Evolutionary conservation across 306 rosid genomes (phyloP).

Genomic region (Cicer arietinum): DNA sequence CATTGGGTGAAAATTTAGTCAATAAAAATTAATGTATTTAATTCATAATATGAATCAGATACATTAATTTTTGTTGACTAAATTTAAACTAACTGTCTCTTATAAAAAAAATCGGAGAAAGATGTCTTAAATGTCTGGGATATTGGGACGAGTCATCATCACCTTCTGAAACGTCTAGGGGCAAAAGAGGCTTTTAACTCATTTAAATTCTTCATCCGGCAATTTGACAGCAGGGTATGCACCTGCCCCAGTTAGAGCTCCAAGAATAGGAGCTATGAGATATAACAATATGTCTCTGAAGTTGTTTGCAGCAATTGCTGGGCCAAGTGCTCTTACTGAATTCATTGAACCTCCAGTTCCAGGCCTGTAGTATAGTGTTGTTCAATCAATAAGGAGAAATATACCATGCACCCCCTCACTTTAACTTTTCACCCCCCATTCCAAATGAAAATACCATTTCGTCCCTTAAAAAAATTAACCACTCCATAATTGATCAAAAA

Average conservation of each 20-base stretch:
- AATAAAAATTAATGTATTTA: too few relatives aligned
- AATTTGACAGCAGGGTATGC: slow-evolving; percentile 70
- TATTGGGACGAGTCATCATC: slow-evolving; percentile 3
- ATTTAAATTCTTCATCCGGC: slow-evolving; percentile 56
- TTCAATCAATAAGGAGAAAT: too few relatives aligned
- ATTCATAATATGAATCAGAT: too few relatives aligned
- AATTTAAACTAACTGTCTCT: too few relatives aligned
- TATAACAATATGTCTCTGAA: slow-evolving; percentile 80
- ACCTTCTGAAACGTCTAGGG: slow-evolving; percentile 66
- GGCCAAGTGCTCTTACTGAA: slow-evolving; percentile 86
- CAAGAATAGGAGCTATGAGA: slow-evolving; percentile 79
- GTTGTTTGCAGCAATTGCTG: slow-evolving; percentile 82
- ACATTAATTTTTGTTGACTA: too few relatives aligned
- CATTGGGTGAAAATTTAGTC: too few relatives aligned
- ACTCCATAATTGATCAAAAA: too few relatives aligned
- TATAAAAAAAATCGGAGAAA: too few relatives aligned
- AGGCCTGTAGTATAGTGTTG: slow-evolving; percentile 52
- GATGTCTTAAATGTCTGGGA: background rate
- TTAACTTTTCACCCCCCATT: too few relatives aligned
- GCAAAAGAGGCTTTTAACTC: slow-evolving; percentile 50
- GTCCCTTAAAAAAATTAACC: too few relatives aligned
- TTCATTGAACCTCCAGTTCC: slow-evolving; percentile 86
- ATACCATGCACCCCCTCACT: too few relatives aligned
- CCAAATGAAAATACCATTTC: too few relatives aligned
- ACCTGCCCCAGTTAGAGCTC: slow-evolving; percentile 83